Percentiles rank a stretch among this genome's conserved stretches.
phyloP scores from a whole-genome alignment of 495 filamentous ascomycete species.

The Penicillium lividum region DNA sequence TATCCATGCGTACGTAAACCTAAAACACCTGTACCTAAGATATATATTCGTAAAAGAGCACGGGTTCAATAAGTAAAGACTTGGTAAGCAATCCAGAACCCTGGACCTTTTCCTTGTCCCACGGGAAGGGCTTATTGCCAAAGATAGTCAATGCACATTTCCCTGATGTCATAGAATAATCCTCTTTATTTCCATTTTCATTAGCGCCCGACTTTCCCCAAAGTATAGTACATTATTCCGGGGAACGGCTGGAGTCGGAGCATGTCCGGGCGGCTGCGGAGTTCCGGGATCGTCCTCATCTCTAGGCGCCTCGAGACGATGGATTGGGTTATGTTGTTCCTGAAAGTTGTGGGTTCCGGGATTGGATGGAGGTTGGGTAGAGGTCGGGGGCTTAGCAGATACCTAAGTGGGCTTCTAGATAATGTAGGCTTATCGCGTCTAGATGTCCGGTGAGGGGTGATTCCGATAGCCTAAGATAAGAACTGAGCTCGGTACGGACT shows the following conservation, averaged over 20 bases:
- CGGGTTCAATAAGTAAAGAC: not conserved
- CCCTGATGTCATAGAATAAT: not conserved
- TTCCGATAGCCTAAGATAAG: too few relatives aligned
- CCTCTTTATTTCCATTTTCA: not conserved
- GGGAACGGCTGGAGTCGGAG: constrained; percentile 22
- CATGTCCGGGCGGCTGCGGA: constrained; percentile 20
- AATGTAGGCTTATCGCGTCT: too few relatives aligned
- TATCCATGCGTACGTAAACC: too few relatives aligned
- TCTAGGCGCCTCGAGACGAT: not conserved
- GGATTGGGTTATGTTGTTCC: not conserved
- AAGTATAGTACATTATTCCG: not conserved
- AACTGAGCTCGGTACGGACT: too few relatives aligned
- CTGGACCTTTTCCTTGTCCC: not conserved
- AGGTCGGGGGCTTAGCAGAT: too few relatives aligned
- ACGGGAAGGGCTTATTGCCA: not conserved
- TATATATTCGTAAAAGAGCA: not conserved
- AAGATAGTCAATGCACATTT: not conserved
- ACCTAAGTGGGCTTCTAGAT: too few relatives aligned
- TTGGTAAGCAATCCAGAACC: not conserved
- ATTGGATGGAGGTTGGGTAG: too few relatives aligned
- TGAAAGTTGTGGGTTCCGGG: too few relatives aligned
- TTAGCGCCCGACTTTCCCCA: not conserved
- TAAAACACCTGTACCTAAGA: not conserved
- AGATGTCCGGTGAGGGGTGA: too few relatives aligned
- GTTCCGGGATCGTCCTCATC: constrained; percentile 11